Conservation (phyloP, 2,329 filamentous ascomycete genomes). For the Emergomyces africanus region DNA sequence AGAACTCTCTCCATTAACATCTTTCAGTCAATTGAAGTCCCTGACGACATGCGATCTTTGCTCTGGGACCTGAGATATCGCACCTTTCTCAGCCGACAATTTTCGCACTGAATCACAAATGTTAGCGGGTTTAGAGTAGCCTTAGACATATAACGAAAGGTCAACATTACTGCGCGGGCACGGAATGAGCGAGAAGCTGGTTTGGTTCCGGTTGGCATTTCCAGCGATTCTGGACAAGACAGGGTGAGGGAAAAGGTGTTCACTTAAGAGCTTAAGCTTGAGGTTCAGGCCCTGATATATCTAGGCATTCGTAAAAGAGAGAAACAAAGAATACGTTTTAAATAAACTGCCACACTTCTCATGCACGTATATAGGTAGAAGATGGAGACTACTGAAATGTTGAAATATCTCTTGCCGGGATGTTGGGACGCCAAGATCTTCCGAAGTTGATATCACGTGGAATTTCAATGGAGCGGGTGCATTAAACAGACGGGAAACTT, state of each 20-base stretch:
- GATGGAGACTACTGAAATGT: neutral
- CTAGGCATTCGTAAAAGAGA: neutral
- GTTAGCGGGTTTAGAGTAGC: neutral
- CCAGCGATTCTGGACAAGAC: neutral
- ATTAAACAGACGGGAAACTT: no score
- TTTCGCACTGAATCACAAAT: constrained; percentile 13
- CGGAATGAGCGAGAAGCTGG: constrained; percentile 11
- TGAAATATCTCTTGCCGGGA: neutral
- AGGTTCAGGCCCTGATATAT: neutral
- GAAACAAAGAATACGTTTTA: neutral
- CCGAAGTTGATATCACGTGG: neutral
- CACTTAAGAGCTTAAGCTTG: neutral
- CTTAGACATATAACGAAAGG: neutral
- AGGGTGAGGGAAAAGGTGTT: neutral
- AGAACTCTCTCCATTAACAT: neutral
- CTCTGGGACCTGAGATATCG: neutral
- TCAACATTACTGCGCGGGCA: constrained; percentile 13
- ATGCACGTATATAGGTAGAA: neutral
- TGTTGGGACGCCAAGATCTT: neutral
- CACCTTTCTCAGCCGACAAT: constrained; percentile 19
- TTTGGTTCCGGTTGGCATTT: neutral
- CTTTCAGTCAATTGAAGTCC: neutral
- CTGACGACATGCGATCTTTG: neutral
- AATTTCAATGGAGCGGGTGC: neutral
- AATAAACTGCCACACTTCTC: neutral